Evolutionary conservation across 208 protist species (phyloP), one percentile per base, ranked within the genome.

Genomic region (Acanthamoeba lenticulata): DNA sequence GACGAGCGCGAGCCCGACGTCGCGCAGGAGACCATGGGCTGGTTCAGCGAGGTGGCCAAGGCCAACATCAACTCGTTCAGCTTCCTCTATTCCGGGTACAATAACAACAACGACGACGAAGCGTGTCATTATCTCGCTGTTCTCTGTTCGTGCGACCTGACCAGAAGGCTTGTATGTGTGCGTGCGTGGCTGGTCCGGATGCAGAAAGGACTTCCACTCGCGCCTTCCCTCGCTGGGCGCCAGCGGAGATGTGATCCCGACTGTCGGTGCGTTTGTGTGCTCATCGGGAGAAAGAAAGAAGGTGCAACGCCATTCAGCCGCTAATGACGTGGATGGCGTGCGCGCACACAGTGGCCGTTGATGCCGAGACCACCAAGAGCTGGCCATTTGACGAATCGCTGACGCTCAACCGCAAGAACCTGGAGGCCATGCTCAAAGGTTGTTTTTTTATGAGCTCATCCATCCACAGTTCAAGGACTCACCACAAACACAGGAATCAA

Each of bases 311-410:
- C 27, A 42, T 79, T 11, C 27, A 42, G 27, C n/a, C 67, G 9
- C n/a, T 24, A 19, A 32, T 40, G n/a, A n/a, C n/a, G n/a, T n/a
- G n/a, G n/a, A n/a, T n/a, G n/a, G n/a, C n/a, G 11, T 60, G 52
- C 15, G 47, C 74, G 27, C 42, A 5, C n/a, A 15, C 15, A 89
- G 81, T 89, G 44, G 81, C 24, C 21, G 38, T 89, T 17, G 52
- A 89, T 62, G 81, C 52, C 34, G 47, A 92, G 21, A 92, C 34
- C 5, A 67, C 34, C 57, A 92, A 92, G 86, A 67, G 44, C 57
- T 92, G 40, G 24, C 86, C 86, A 34, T 74, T 92, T 19, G 57
- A 67, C 86, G 86, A 77, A 24, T 27, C 36, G 24, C 27, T 74
- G 90, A 65, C 81, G 9, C 29, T 94, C 29, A 83, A 34, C 65